Base-by-base conservation (phyloP, 2,329 filamentous ascomycete species). In the Lojkania enalia region DNA sequence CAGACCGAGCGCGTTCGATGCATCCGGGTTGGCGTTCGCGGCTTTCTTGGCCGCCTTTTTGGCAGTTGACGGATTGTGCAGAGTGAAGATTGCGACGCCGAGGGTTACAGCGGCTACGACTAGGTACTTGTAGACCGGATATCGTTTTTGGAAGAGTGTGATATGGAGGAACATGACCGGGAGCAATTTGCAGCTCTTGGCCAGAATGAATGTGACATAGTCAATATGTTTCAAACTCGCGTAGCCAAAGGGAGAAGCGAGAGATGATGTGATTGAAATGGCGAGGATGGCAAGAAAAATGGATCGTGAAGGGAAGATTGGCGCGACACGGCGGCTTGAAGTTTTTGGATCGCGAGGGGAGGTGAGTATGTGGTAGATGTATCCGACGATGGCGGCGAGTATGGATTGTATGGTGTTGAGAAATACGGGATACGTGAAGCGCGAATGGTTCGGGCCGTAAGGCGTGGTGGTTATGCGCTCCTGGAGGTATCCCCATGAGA, bases 141-240 rank as follows among this genome's bases (percentile, higher is more conserved):
- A 99, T 36, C 85, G 80, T 63, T 86, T 87, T 48, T 86, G 85
- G 77, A 96, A 99, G 35, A 99, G 73, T 33, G 90, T 92, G 63
- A 97, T 83, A 75, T 99, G 92, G 30, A 99, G 80, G 63, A 94
- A 85, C 94, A 99, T 97, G 64, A 99, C 94, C 2, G 94, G 94
- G n/a, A 99, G 84, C 15, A 99, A 81, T 76, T 99, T 99, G 85
- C 94, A 99, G 60, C 87, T 91, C 74, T 99, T 97, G 59, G 94
- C 92, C 31, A 99, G 86, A 58, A 96, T 88, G 74, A 95, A 97
- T 20, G 94, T 96, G 64, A 97, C 89, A 74, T 97, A 97, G 80
- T 97, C 94, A 72, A 97, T 90, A 70, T 97, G 90, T 27, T 87
- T 85, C 39, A 97, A 84, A 47, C 85, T 87, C 38, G 94, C 91